phyloP scores from a whole-genome alignment of 129 eudicot genomes.

The Flaveria trinervia region DNA sequence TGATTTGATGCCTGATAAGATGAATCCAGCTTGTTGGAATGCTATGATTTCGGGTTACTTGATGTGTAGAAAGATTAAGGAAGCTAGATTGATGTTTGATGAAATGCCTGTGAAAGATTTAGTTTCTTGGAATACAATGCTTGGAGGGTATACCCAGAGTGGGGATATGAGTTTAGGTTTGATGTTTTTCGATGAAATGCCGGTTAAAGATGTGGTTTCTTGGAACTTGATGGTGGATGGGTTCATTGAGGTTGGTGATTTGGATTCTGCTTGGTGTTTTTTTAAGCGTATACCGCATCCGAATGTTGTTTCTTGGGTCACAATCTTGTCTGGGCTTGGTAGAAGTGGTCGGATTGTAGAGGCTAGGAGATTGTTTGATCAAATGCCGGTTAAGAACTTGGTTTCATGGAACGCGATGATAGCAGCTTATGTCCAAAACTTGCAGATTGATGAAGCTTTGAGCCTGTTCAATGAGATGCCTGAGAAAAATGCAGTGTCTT shows the following conservation, averaged over 20 bases:
- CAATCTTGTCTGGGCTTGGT: conserved; percentile 53
- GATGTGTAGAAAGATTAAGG: conserved; percentile 34
- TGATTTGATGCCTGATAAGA: conserved; percentile 44
- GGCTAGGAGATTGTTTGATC: conserved; percentile 48
- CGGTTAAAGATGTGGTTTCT: conserved; percentile 50
- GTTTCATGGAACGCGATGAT: conserved; percentile 78
- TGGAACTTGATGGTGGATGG: conserved; percentile 65
- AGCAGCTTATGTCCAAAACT: conserved; percentile 55
- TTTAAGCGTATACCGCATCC: conserved; percentile 41
- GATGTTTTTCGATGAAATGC: conserved; percentile 50
- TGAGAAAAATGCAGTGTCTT: conserved; percentile 45
- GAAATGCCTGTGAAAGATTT: conserved; percentile 53
- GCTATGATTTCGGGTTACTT: conserved; percentile 59
- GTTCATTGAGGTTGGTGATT: conserved; percentile 52
- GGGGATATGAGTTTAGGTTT: conserved; percentile 43
- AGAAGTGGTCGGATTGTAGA: conserved; percentile 50
- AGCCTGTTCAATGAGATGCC: conserved; percentile 49
- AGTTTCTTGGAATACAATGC: conserved; percentile 62
- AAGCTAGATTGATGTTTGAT: conserved; percentile 46
- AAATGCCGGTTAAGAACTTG: conserved; percentile 46
- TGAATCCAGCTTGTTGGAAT: conserved; percentile 61
- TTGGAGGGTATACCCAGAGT: conserved; percentile 57
- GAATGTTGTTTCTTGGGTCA: conserved; percentile 57
- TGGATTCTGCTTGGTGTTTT: conserved; percentile 45
- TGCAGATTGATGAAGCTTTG: conserved; percentile 43